These are phyloP conservation scores for Huntiella bhutanensis DNA, from an alignment of 2,329 filamentous ascomycete species.

Conservation along the genomic window DNA sequence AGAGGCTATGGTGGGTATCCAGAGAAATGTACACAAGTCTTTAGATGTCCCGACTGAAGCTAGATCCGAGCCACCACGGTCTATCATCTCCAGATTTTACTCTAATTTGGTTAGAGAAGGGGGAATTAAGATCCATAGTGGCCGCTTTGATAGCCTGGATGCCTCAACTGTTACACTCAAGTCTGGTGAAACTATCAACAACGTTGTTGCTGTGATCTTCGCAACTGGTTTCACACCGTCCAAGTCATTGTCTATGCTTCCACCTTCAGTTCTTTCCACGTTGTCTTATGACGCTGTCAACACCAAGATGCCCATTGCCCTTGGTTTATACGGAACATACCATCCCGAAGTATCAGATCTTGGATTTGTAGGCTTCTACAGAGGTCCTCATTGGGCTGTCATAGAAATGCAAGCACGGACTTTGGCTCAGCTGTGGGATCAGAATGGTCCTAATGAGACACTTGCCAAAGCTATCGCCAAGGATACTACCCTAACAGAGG, in stretches of 20 bases:
- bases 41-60: slow-evolving; percentile 21
- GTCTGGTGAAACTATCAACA: slow-evolving; percentile 22
- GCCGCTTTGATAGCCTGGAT: slow-evolving; percentile 22
- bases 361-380: slow-evolving; percentile 69
- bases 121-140: slow-evolving; percentile 31
- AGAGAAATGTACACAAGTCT: slow-evolving; percentile 28
- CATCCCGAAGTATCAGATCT: slow-evolving; percentile 42
- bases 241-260: slow-evolving; percentile 45
- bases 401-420: slow-evolving; percentile 73
- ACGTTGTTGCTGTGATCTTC: slow-evolving; percentile 49
- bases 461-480: slow-evolving; percentile 15
- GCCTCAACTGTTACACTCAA: slow-evolving; percentile 21
- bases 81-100: slow-evolving; percentile 56
- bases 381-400: slow-evolving; percentile 69
- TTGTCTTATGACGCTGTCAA: slow-evolving; percentile 39
- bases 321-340: slow-evolving; percentile 49
- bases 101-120: slow-evolving; percentile 53
- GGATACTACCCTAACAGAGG: slow-evolving; percentile 27
- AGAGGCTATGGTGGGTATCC: slow-evolving; percentile 15
- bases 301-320: slow-evolving; percentile 39
- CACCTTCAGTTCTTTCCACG: slow-evolving; percentile 30
- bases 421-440: slow-evolving; percentile 40
- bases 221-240: slow-evolving; percentile 58
- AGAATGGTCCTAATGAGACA: slow-evolving; percentile 8
- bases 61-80: slow-evolving; percentile 36